Evolutionary conservation across 1,284 basidiomycete species (phyloP).

Genomic region (Thecaphora frezii): DNA sequence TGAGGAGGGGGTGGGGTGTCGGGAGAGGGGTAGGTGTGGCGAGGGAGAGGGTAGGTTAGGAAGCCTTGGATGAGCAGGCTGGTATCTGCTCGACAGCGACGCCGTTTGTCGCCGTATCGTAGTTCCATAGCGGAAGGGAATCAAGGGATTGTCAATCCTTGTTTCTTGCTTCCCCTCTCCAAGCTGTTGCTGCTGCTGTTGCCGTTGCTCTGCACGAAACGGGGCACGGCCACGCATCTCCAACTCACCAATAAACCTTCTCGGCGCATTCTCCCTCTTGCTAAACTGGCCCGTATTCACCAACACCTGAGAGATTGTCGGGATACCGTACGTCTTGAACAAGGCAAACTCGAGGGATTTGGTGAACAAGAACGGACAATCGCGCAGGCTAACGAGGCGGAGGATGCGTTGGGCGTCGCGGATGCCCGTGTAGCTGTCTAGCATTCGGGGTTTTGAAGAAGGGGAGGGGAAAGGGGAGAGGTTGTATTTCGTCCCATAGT

Average conservation of each 20-base stretch:
- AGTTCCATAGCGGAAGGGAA: conserved; percentile 1
- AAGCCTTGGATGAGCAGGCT: conserved; percentile 50
- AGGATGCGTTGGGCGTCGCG: conserved; percentile 33
- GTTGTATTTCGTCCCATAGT: too few species aligned
- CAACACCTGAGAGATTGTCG: conserved; percentile 30
- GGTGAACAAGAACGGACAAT: conserved; percentile 16
- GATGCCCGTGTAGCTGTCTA: conserved; percentile 25
- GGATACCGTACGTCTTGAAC: conserved; percentile 37
- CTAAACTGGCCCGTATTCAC: conserved; percentile 29
- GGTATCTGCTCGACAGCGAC: conserved; percentile 46
- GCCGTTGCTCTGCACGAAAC: too few species aligned
- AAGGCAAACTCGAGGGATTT: conserved; percentile 31
- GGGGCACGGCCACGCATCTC: too few species aligned
- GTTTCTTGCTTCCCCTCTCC: too few species aligned
- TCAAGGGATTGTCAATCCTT: background rate
- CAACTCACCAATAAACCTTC: conserved; percentile 13
- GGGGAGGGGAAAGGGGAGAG: too few species aligned
- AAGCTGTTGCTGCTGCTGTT: too few species aligned
- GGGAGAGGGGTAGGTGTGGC: conserved; percentile 68
- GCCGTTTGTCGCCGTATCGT: conserved; percentile 59
- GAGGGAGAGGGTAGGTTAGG: conserved; percentile 70
- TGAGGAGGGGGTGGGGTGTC: conserved; percentile 61
- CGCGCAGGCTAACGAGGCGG: conserved; percentile 11
- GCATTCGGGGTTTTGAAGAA: conserved; percentile 33
- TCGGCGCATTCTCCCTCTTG: conserved; percentile 22